Base-by-base conservation (phyloP, 1,284 basidiomycete species). In the Tetrapyrgos nigripes region DNA sequence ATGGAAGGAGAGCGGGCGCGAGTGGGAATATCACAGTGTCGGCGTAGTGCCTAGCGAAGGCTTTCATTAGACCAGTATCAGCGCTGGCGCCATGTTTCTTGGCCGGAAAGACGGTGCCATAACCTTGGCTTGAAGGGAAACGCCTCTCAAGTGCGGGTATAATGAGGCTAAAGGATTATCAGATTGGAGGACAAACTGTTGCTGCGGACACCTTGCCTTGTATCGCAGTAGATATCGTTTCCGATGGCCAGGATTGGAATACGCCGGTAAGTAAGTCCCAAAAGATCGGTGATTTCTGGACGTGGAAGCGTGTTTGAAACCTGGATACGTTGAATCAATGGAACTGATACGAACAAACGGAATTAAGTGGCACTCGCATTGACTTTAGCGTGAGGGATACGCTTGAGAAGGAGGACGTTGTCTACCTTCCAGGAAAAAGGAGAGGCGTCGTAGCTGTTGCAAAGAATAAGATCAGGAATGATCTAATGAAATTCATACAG, bases 221-320 rank as follows among this genome's bases (percentile, higher is more conserved):
- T 82, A 68, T 84, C 83, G 62, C 80, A 81, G 65, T 83, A 83
- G 1, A 84, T 74, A 62, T 85, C 83, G 59, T 81, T 82, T 4
- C 83, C 84, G 51, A 86, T 83, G 17, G 83, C 80, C 2, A 85
- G 73, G n/a, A 86, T 73, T 14, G 83, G 83, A 27, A 86, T 83
- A 26, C 81, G 77, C 17, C 84, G 80, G 67, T 86, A 85, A 35
- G 70, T 69, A 17, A 86, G 69, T 11, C 83, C 84, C 14, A 86
- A 71, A 1, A 78, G 64, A 21, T 79, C 77, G 44, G 80, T 77
- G 53, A 87, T 77, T 65, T 83, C 83, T 8, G 83, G 80, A 17
- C 84, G 83, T 50, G 85, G 84, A n/a, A 83, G 75, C 11, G 73
- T 71, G 55, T 70, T 68, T 2, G 81, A 72, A 13, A 85, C 81